A percentile compares a stretch with the other conserved stretches of the same genome.
phyloP scores from a whole-genome alignment of 208 protist genomes.

The Acanthamoeba lugdunensis region DNA sequence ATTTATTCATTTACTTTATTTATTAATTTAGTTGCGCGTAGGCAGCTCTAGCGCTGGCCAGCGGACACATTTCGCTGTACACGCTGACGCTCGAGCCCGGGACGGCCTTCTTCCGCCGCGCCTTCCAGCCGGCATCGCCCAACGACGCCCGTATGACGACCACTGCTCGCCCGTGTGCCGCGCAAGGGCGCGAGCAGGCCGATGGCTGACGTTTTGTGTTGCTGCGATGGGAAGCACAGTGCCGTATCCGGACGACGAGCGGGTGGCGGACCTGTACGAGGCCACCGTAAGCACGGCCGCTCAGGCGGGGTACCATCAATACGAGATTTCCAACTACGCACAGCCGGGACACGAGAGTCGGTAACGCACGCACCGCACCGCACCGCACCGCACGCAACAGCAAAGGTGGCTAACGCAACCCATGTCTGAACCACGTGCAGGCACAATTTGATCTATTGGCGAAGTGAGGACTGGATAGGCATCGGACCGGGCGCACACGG shows the following conservation, averaged over 20 bases:
- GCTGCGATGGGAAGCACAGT: neutral
- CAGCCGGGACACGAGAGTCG: neutral
- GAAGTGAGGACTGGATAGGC: constrained; percentile 78
- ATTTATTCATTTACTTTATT: neutral
- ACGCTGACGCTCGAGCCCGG: constrained; percentile 78
- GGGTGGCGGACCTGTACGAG: constrained; percentile 65
- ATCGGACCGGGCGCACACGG: constrained; percentile 76
- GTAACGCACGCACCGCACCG: too few relatives aligned
- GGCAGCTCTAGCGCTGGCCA: constrained; percentile 12
- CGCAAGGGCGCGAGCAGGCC: too few relatives aligned
- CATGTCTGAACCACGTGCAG: neutral
- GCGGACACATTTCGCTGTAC: constrained; percentile 74
- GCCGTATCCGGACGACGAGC: constrained; percentile 58
- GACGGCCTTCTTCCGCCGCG: constrained; percentile 66
- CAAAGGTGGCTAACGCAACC: neutral
- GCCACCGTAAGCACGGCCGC: constrained; percentile 22
- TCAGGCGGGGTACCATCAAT: constrained; percentile 61
- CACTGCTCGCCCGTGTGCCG: neutral
- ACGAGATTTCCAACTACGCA: constrained; percentile 76
- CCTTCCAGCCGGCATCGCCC: neutral
- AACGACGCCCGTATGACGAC: neutral
- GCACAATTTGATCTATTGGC: constrained; percentile 81
- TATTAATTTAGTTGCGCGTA: neutral
- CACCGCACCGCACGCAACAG: too few relatives aligned
- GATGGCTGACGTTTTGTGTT: neutral